Conservation (phyloP, 305 asterid genomes). For the Fraxinus sp. region DNA sequence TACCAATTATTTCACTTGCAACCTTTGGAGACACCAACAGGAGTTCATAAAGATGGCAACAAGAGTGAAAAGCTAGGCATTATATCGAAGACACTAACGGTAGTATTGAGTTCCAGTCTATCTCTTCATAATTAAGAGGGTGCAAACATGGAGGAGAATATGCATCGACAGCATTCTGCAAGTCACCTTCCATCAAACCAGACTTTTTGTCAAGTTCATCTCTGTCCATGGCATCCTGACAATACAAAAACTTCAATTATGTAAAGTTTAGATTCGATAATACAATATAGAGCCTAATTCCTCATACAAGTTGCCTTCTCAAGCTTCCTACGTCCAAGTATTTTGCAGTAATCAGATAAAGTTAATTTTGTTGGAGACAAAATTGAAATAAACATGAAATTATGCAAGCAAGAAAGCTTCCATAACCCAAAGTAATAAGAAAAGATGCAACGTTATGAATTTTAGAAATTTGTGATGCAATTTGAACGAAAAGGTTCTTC, state of each 20-base stretch:
- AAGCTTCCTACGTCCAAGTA: not conserved
- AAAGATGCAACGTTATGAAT: not conserved
- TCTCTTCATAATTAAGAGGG: constrained; percentile 51
- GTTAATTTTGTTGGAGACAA: not conserved
- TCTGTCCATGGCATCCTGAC: constrained; percentile 78
- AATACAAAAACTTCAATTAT: not conserved
- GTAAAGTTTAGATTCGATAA: not conserved
- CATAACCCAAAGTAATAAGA: not conserved
- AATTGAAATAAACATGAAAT: not conserved
- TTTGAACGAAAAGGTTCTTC: not conserved
- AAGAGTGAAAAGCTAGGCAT: not conserved
- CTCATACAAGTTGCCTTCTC: not conserved
- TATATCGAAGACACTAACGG: constrained; percentile 41
- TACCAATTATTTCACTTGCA: not conserved
- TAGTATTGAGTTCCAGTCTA: constrained; percentile 43
- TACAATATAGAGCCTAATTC: not conserved
- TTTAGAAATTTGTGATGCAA: not conserved
- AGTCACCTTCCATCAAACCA: constrained; percentile 49
- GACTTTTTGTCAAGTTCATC: constrained; percentile 70
- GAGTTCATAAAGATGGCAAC: not conserved
- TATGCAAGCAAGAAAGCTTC: not conserved
- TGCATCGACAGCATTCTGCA: constrained; percentile 58
- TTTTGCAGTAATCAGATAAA: not conserved
- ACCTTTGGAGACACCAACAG: not conserved
- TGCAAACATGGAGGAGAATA: constrained; percentile 79